Conservation (phyloP, 805 yeast genomes). For the Teunomyces stri region DNA sequence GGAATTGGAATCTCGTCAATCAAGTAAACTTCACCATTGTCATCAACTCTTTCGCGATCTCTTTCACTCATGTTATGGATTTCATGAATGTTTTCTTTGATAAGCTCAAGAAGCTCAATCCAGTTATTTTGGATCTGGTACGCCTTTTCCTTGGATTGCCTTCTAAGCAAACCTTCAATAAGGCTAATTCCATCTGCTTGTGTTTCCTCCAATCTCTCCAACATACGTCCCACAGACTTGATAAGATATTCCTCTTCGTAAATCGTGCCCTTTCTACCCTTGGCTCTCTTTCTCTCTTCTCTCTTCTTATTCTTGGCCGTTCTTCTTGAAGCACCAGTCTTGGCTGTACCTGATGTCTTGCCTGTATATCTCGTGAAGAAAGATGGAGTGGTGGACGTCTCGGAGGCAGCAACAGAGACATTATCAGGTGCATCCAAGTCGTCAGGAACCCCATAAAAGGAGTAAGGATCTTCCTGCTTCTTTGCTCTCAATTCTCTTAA, state of each 20-base stretch:
- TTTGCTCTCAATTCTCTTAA: conserved; percentile 81
- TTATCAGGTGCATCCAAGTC: conserved; percentile 80
- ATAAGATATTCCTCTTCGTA: conserved; percentile 96
- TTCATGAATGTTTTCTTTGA: conserved; percentile 65
- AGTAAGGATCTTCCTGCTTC: conserved; percentile 80
- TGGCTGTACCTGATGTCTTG: conserved; percentile 92
- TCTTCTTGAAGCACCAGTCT: conserved; percentile 91
- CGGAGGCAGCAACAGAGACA: conserved; percentile 92
- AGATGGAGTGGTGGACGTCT: conserved; percentile 87
- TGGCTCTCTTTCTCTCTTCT: conserved; percentile 92
- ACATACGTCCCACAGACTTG: conserved; percentile 80
- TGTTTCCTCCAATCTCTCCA: conserved; percentile 76
- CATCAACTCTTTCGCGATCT: conserved; percentile 87
- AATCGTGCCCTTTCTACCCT: conserved; percentile 96
- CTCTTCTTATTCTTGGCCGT: conserved; percentile 91
- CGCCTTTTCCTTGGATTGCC: conserved; percentile 76
- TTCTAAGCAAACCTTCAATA: conserved; percentile 72
- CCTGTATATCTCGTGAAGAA: conserved; percentile 96
- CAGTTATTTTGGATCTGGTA: conserved; percentile 70
- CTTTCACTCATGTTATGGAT: conserved; percentile 78
- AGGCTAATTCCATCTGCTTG: conserved; percentile 70
- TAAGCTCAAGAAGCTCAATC: conserved; percentile 51
- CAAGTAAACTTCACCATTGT: conserved; percentile 77
- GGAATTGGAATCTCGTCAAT: conserved; percentile 79
- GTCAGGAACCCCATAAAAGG: conserved; percentile 68